Evolutionary conservation across 495 filamentous ascomycete species (phyloP).

Genomic region (Halenospora varia): DNA sequence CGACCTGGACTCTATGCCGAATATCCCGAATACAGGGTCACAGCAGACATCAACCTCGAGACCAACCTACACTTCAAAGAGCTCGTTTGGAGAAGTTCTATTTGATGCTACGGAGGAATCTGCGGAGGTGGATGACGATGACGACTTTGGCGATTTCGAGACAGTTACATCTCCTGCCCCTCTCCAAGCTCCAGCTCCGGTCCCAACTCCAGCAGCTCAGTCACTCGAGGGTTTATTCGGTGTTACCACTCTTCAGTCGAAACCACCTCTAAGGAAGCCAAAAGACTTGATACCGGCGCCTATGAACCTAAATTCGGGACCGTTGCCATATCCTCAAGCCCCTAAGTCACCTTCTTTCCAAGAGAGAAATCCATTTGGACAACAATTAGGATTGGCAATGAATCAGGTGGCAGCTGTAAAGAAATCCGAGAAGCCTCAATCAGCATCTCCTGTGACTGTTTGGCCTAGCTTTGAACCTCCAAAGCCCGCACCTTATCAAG

Average conservation of each 20-base stretch:
- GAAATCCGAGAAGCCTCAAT: slow-evolving; percentile 24
- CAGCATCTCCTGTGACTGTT: slow-evolving; percentile 39
- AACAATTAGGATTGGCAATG: slow-evolving; percentile 37
- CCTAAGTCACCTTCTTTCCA: slow-evolving; percentile 49
- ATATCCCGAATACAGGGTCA: not conserved
- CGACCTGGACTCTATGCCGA: not conserved
- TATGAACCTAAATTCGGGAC: slow-evolving; percentile 1
- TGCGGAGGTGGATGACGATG: slow-evolving; percentile 46
- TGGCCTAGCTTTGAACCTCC: slow-evolving; percentile 36
- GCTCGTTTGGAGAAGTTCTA: slow-evolving; percentile 31
- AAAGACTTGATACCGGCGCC: slow-evolving; percentile 12
- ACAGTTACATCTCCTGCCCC: slow-evolving; percentile 28
- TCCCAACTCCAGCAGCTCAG: slow-evolving; percentile 9
- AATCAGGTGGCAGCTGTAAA: slow-evolving; percentile 30
- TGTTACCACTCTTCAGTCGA: slow-evolving; percentile 5
- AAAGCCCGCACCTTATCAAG: slow-evolving; percentile 21
- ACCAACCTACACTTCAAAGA: slow-evolving; percentile 5
- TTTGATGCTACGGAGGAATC: slow-evolving; percentile 42
- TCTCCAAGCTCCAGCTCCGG: too few species aligned
- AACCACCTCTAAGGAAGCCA: slow-evolving; percentile 2
- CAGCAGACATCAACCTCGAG: not conserved
- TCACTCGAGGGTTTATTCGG: slow-evolving; percentile 18
- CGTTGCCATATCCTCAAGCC: slow-evolving; percentile 35
- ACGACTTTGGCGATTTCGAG: slow-evolving; percentile 77
- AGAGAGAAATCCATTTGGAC: slow-evolving; percentile 41